These are phyloP conservation scores for Saturnispora hagleri DNA, from an alignment of 805 yeast species.

Conservation along the genomic window DNA sequence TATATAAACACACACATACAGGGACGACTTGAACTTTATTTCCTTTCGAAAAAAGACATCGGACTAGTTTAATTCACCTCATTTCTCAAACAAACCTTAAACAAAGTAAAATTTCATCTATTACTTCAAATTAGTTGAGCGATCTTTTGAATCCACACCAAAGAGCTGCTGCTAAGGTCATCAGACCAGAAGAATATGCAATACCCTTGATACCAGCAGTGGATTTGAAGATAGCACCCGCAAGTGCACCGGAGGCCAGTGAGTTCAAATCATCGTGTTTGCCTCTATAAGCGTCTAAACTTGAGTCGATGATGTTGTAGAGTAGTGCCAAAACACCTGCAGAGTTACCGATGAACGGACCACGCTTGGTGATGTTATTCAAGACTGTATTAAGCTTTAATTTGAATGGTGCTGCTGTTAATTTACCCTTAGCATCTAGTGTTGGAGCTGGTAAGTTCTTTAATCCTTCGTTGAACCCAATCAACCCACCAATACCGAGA, in stretches of 20 bases:
- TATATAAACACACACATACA: background rate
- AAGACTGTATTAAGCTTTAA: constrained; percentile 81
- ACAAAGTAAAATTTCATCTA: background rate
- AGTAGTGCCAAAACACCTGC: constrained; percentile 90
- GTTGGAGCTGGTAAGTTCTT: constrained; percentile 54
- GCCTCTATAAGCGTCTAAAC: constrained; percentile 75
- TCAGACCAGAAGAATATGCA: constrained; percentile 76
- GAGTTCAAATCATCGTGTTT: constrained; percentile 83
- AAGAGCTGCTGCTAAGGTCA: constrained; percentile 83
- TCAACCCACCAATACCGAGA: constrained; percentile 80
- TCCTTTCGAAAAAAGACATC: background rate
- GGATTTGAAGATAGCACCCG: constrained; percentile 87
- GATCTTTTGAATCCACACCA: constrained; percentile 78
- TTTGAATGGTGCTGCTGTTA: constrained; percentile 61
- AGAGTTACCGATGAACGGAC: constrained; percentile 90
- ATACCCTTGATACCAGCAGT: constrained; percentile 80
- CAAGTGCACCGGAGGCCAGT: constrained; percentile 76
- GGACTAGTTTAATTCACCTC: background rate
- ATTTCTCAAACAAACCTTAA: background rate
- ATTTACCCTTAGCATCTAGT: constrained; percentile 42
- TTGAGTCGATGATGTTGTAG: constrained; percentile 76
- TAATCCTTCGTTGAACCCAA: constrained; percentile 83
- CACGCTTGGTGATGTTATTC: constrained; percentile 88
- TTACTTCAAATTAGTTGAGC: constrained; percentile 6
- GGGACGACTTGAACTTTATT: background rate